A percentile compares a stretch with the other conserved stretches of the same genome.
Conservation (phyloP, 208 protist species). For the Vickermania spadyakhi region DNA sequence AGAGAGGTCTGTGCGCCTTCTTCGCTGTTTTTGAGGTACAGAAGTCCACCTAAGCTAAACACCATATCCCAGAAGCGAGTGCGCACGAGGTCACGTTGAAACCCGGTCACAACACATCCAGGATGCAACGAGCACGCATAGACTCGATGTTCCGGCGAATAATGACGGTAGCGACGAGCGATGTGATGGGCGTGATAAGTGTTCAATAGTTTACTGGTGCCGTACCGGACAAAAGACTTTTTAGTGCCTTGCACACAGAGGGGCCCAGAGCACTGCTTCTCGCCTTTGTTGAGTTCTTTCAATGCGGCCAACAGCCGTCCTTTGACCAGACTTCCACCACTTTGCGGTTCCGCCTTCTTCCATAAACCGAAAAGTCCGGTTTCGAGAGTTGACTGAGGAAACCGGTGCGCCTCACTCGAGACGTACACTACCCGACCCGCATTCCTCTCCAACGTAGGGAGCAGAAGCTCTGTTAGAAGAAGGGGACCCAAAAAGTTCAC, state of each 20-base stretch:
- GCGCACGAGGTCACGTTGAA: constrained; percentile 42
- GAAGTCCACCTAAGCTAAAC: constrained; percentile 19
- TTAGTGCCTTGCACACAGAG: constrained; percentile 13
- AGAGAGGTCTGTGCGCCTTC: constrained; percentile 83
- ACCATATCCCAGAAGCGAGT: constrained; percentile 14
- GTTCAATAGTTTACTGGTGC: constrained; percentile 81
- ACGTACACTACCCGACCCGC: constrained; percentile 80
- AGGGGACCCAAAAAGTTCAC: constrained; percentile 79
- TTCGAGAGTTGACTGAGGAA: constrained; percentile 42
- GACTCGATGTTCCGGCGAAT: constrained; percentile 16
- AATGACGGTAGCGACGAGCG: constrained; percentile 34
- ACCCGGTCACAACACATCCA: constrained; percentile 65
- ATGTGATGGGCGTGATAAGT: constrained; percentile 75
- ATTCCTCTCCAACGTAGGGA: constrained; percentile 53
- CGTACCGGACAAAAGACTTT: constrained; percentile 62
- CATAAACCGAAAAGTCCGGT: constrained; percentile 1
- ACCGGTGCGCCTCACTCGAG: constrained; percentile 63
- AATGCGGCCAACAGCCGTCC: constrained; percentile 46
- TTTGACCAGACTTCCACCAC: constrained; percentile 6
- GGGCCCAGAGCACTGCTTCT: constrained; percentile 20
- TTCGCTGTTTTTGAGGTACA: constrained; percentile 52
- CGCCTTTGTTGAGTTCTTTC: constrained; percentile 51
- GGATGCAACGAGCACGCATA: constrained; percentile 75
- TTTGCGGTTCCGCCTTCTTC: neutral
- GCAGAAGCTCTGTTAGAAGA: constrained; percentile 77